Base-by-base conservation (phyloP, 805 yeast genomes). In the Yamadazyma tumulicola region DNA sequence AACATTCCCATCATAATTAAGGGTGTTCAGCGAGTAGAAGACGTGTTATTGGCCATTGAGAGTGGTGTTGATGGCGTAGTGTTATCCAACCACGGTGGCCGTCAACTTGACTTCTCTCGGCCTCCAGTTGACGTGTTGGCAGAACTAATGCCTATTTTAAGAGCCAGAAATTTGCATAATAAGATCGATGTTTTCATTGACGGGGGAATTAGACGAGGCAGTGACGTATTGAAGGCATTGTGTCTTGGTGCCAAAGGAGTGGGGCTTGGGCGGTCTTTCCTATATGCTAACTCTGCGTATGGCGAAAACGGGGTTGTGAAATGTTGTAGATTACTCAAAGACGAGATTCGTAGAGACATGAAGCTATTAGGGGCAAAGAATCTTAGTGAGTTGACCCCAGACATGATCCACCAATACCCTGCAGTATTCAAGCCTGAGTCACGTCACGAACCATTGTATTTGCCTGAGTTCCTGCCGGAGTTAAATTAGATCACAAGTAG, bases 61-160 rank as follows among this genome's bases (percentile, higher is more conserved):
- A 56, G 69, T 44, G 93, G 93, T 4, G 72, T 75, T 19, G 74
- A 78, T 23, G 95, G 89, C 27, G 81, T 86, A 12, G 84, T 87
- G 4, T 49, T 86, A 31, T 85, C 94, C 2, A 86, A 86, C 53
- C 96, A 86, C 57, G 96, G 96, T 41, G 95, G 96, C 31, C 69
- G 96, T 41, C 95, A 86, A 59, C 64, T 86, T 38, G 96, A 86
- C 59, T 83, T 76, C 49, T 69, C 94, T 1, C 71, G 85, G 12
- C 77, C 94, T 0, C 81, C 89, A 2, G 67, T 86, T 21, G 84
- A 79, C 52, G 75, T 83, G 4, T 61, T 86, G 32, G 85, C 83
- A 4, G 95, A 83, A 43, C 72, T 77, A 2, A 41, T 83, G 30
- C 83, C 80, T 6, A 94, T 82, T 42, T 72, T 79, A 4, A 73